Percentiles rank a stretch among this genome's conserved stretches.
Conservation (phyloP, 495 filamentous ascomycete species). For the Friedmanniomyces simplex region DNA sequence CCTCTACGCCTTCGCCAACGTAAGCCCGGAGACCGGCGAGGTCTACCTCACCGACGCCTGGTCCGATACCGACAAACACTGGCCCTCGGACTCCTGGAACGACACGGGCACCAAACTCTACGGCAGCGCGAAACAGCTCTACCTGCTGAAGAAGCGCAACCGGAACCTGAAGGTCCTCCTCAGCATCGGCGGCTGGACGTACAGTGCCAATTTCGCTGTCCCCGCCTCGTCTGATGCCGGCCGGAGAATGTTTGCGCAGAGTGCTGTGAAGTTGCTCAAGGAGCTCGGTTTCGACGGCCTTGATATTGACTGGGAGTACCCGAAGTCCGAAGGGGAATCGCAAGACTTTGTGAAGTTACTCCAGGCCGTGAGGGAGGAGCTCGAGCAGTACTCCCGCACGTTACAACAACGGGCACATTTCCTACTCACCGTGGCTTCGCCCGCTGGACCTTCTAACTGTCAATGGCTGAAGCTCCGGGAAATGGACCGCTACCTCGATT, state of each 20-base stretch:
- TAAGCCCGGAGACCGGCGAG: conserved; percentile 63
- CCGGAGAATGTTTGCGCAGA: conserved; percentile 55
- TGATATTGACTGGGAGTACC: conserved; percentile 65
- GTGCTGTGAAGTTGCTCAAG: conserved; percentile 54
- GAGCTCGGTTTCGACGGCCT: conserved; percentile 55
- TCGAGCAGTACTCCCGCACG: conserved; percentile 50
- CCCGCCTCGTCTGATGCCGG: conserved; percentile 58
- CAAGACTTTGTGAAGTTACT: conserved; percentile 62
- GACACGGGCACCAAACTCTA: conserved; percentile 52
- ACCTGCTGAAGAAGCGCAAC: conserved; percentile 77
- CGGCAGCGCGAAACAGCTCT: conserved; percentile 89
- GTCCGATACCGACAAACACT: conserved; percentile 81
- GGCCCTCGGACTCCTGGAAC: conserved; percentile 64
- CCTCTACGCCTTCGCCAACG: conserved; percentile 82
- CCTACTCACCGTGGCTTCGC: conserved; percentile 64
- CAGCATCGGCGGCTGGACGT: conserved; percentile 95
- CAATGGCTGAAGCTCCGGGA: conserved; percentile 49
- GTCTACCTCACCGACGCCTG: conserved; percentile 77
- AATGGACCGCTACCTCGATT: conserved; percentile 71
- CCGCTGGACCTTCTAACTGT: conserved; percentile 58
- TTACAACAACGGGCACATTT: conserved; percentile 45
- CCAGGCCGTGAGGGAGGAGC: conserved; percentile 48
- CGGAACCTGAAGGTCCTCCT: conserved; percentile 84
- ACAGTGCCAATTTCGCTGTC: conserved; percentile 71
- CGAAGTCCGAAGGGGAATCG: conserved; percentile 47